Percentiles rank a stretch among this genome's conserved stretches.
These are phyloP conservation scores for Pholiota conissans DNA, from an alignment of 768 basidiomycete genomes.

Conservation along the genomic window DNA sequence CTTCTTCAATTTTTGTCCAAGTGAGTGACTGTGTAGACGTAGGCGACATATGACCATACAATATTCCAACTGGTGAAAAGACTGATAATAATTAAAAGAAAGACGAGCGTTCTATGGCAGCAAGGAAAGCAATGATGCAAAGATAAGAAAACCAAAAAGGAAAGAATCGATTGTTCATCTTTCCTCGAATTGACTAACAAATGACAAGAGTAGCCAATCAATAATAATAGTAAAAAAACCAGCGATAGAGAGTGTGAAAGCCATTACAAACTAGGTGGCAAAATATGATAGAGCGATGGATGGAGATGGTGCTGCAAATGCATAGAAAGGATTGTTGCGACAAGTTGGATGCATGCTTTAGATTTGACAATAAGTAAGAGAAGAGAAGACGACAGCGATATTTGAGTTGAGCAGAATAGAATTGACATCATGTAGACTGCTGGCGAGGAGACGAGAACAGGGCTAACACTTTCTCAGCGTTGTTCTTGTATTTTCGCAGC, in stretches of 20 bases:
- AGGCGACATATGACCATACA: constrained; percentile 22
- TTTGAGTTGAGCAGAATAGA: background rate
- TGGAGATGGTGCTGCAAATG: constrained; percentile 11
- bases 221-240: constrained; percentile 10
- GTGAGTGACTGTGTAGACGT: constrained; percentile 16
- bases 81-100: constrained; percentile 16
- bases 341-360: constrained; percentile 8
- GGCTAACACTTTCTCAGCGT: constrained; percentile 82
- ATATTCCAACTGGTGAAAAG: constrained; percentile 12
- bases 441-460: constrained; percentile 76
- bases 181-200: background rate
- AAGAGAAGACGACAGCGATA: background rate
- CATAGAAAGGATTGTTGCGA: constrained; percentile 15
- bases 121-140: constrained; percentile 19
- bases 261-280: constrained; percentile 21
- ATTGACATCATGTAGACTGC: constrained; percentile 6
- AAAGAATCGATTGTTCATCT: background rate
- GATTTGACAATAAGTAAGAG: constrained; percentile 4
- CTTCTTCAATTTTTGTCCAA: constrained; percentile 15
- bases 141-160: background rate
- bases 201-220: background rate
- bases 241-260: constrained; percentile 23
- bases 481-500: constrained; percentile 84
- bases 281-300: constrained; percentile 20
- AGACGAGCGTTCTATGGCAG: constrained; percentile 14